Evolutionary conservation across 257 asterid genomes (phyloP), one percentile per base, ranked within the genome.

Genomic region (Marsdenia floribunda): DNA sequence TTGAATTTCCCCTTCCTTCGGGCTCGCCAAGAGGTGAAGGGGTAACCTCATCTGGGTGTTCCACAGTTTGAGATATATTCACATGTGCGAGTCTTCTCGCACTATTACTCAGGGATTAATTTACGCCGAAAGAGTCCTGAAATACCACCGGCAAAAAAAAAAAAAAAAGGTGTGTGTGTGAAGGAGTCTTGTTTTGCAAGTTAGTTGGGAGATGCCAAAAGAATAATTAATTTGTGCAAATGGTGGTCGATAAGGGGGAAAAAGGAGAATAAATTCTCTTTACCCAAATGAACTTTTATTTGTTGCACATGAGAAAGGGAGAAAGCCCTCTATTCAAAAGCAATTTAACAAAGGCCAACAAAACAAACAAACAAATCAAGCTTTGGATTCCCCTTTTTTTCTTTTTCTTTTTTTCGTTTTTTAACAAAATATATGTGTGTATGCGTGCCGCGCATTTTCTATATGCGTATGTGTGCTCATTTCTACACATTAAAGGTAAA

Each of bases 241-340:
- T 58, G 69, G 47, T 58, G 69, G 47, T 67, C 44, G 47, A 35
- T 12, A 26, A 24, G 21, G 29, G 29, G 29, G 4, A 37, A 60
- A 60, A 37, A 19, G 33, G 46, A 44, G 76, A 63, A 79, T 76
- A 65, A 73, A 55, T 76, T 65, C 68, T 78, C 46, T 59, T 71
- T 42, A 5, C 9, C 46, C 40, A 12, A 19, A 42, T 47, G 22
- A 35, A 74, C 38, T 72, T 66, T 71, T 71, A 24, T 9, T 74
- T 24, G 46, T 42, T 42, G 46, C 46, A 42, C 46, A 42, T 42
- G 46, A 22, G 38, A 59, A 24, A 26, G n/a, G n/a, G 24, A 24
- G 55, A 74, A 72, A 50, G 71, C 77, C 54, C 54, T 38, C n/a
- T n/a, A 10, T 71, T 66, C 54, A 80, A 82, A 79, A 73, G 81